phyloP scores from a whole-genome alignment of 306 rosid species.

The Crotalaria pallida region DNA sequence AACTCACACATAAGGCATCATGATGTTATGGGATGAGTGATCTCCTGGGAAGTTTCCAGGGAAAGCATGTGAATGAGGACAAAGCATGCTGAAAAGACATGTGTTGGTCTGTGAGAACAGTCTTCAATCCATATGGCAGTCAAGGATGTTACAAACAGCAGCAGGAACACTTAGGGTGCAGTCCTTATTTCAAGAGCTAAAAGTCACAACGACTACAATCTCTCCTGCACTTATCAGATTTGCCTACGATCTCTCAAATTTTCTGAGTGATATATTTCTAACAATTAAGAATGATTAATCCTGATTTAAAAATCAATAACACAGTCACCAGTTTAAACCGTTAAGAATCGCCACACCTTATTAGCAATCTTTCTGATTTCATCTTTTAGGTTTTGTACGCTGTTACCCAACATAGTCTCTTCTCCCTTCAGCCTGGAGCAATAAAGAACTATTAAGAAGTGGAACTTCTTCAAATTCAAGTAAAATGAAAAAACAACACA shows the following conservation, averaged over 20 bases:
- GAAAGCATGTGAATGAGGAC: too few species aligned
- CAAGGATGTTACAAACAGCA: too few species aligned
- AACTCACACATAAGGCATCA: too few species aligned
- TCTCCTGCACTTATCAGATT: background rate
- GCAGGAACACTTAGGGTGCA: too few species aligned
- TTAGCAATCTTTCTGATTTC: conserved; percentile 40
- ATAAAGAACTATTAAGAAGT: conserved; percentile 21
- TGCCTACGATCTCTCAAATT: background rate
- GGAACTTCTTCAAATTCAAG: conserved; percentile 21
- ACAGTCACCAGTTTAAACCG: background rate
- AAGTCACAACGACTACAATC: too few species aligned
- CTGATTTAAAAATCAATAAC: background rate
- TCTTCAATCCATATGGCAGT: too few species aligned
- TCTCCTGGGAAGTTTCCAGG: too few species aligned
- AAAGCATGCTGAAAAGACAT: too few species aligned
- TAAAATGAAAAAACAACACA: conserved; percentile 3
- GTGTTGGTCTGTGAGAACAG: too few species aligned
- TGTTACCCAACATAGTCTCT: conserved; percentile 34
- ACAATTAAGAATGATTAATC: background rate
- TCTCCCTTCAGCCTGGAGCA: conserved; percentile 66
- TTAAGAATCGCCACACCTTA: conserved; percentile 38
- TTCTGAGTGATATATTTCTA: background rate
- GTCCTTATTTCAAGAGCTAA: background rate
- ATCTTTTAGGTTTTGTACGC: conserved; percentile 15
- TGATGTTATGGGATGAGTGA: background rate